Base-by-base conservation (phyloP, 495 filamentous ascomycete species). In the Tuber magnatum region DNA sequence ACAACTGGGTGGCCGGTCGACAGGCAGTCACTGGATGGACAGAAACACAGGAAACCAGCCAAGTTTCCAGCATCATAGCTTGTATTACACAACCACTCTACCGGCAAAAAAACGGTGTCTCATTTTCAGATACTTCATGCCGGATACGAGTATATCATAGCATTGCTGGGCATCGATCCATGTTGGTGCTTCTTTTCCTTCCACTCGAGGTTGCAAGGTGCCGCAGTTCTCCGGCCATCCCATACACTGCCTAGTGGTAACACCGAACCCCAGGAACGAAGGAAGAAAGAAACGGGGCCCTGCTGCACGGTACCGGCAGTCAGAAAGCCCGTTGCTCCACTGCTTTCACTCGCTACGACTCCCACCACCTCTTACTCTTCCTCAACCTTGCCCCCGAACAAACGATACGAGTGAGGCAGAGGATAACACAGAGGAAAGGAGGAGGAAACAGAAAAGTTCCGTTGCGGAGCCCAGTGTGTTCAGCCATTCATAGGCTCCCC, bases 181-280 rank as follows among this genome's bases (percentile, higher is more conserved):
- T 61, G 12, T 35, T 35, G 56, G 28, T 65, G 56, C 56, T 65
- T 32, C n/a, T 61, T 61, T 61, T 32, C 51, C 51, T 32, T 61
- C 51, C n/a, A 61, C 51, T 61, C 3, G 18, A 65, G 16, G 56
- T 7, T 35, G 28, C 28, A 35, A 35, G 32, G 56, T 65, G 28
- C 56, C 56, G 56, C 56, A 65, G 28, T 65, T 35, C 56, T 20
- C 56, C 56, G 28, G 32, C 28, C 32, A 28, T 65, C 28, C 56
- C 56, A 35, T 65, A 65, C 56, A 20, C 56, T 35, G 28, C 56
- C 28, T 32, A 35, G 56, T 4, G 28, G 56, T 65, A 14, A 65
- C 56, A 65, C 56, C 28, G 56, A 65, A 35, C 56, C 56, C 56
- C 56, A 65, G 56, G 56, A 65, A 65, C 56, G 56, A 65, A 35